Percentiles rank a stretch among this genome's conserved stretches.
Evolutionary conservation across 2,329 filamentous ascomycete species (phyloP).

Genomic region (Myriosclerotinia scirpicola): DNA sequence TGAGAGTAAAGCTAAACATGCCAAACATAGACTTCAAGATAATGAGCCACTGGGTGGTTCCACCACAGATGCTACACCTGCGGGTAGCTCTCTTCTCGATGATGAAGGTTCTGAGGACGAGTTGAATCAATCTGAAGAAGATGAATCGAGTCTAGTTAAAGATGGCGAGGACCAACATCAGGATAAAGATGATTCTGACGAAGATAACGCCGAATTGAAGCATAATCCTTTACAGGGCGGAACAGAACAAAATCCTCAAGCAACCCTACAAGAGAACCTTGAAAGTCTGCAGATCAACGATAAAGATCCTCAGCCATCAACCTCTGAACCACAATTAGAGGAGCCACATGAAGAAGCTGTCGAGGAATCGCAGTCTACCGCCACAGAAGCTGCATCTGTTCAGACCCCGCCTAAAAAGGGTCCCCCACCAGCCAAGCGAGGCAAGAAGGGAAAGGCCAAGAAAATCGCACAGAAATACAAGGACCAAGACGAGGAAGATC

Average conservation of each 20-base stretch:
- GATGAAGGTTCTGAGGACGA: slow-evolving; percentile 26
- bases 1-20: slow-evolving; percentile 77
- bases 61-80: slow-evolving; percentile 3
- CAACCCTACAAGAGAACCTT: slow-evolving; percentile 34
- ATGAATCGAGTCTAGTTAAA: slow-evolving; percentile 28
- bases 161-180: slow-evolving; percentile 28
- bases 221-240: slow-evolving; percentile 33
- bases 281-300: slow-evolving; percentile 26
- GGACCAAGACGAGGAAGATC: slow-evolving; percentile 92
- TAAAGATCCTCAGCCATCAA: slow-evolving; percentile 24
- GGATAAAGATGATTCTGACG: slow-evolving; percentile 34
- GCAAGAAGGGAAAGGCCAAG: slow-evolving; percentile 80
- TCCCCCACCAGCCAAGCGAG: slow-evolving; percentile 57
- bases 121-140: slow-evolving; percentile 32
- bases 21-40: slow-evolving; percentile 66
- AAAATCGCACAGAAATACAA: slow-evolving; percentile 89
- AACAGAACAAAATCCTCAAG: slow-evolving; percentile 31
- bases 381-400: slow-evolving; percentile 38
- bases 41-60: slow-evolving; percentile 14
- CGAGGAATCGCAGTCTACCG: slow-evolving; percentile 24
- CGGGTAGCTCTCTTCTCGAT: neutral
- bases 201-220: slow-evolving; percentile 35
- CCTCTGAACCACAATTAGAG: slow-evolving; percentile 29
- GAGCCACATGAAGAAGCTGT: slow-evolving; percentile 31
- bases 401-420: slow-evolving; percentile 45